Base-by-base conservation (phyloP, 2,329 filamentous ascomycete genomes). In the Ophiocordyceps camponoti-saundersi region DNA sequence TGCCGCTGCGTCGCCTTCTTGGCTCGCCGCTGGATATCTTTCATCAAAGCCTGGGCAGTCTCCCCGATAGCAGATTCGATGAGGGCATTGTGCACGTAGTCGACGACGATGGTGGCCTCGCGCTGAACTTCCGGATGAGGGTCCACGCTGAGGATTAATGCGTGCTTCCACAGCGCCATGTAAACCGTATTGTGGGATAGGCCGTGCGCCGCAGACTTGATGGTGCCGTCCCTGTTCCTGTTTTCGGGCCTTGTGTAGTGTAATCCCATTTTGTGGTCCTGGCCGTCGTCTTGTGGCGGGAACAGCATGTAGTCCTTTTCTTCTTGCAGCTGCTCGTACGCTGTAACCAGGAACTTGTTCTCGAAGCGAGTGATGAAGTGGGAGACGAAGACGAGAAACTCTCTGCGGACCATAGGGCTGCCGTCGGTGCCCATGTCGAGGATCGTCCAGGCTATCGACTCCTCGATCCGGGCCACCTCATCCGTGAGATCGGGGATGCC, bases 381-480 rank as follows among this genome's bases (percentile, higher is more conserved):
- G 0, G 92, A 96, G 54, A 95, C 80, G 69, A 96, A 96, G 13
- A 95, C 85, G 3, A 95, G 69, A 36, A 96, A 72, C 63, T 98
- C 92, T 59, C 89, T 93, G 44, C 92, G 81, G 26, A 98, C 92
- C 69, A 96, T 80, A 23, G 88, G 86, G 57, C 88, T 95, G 32
- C 90, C 92, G 62, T 98, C 92, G 48, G 87, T 86, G 21, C 86
- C 83, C 83, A 96, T 90, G 50, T 92, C 80, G 41, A 96, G 73
- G 41, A 96, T 77, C 13, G 87, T 86, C 68, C 86, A 85, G 3
- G 92, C 88, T 53, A 98, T 80, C 0, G 81, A 83, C 62, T 95
- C 89, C 61, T 98, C 92, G 48, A 92, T 87, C 50, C 86, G 80
- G 10, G 85, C 86, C 44, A 95, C 85, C 61, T 95, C 87, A 52